Conservation (phyloP, 768 basidiomycete genomes). For the Leccinum incarnatum region DNA sequence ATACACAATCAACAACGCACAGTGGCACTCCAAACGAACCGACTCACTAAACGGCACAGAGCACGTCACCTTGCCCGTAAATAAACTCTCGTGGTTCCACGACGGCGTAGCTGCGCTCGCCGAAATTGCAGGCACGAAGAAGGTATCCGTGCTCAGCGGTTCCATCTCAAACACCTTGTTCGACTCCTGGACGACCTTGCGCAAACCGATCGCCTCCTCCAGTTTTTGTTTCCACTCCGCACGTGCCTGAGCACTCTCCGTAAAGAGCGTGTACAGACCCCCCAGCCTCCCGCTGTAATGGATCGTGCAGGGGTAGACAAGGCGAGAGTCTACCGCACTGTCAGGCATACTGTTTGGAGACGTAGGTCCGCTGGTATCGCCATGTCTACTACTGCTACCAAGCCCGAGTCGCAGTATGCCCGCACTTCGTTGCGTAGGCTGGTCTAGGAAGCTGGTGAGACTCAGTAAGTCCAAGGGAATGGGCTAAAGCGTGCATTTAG, state of each 20-base stretch:
- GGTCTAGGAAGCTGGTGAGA: conserved; percentile 79
- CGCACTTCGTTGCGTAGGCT: conserved; percentile 68
- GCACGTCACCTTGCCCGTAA: conserved; percentile 86
- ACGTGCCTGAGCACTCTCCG: conserved; percentile 73
- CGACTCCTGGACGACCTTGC: conserved; percentile 86
- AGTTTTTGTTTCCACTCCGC: conserved; percentile 88
- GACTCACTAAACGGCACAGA: conserved; percentile 87
- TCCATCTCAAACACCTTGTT: conserved; percentile 95
- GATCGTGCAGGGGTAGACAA: conserved; percentile 84
- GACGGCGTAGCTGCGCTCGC: conserved; percentile 45
- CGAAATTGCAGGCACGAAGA: conserved; percentile 69
- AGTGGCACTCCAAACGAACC: background rate
- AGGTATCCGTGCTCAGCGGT: conserved; percentile 85
- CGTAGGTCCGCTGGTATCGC: conserved; percentile 24
- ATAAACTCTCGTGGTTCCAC: conserved; percentile 68
- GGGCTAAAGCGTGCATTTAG: conserved; percentile 48
- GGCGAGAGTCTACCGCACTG: conserved; percentile 58
- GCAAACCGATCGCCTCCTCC: conserved; percentile 81
- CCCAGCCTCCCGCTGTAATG: conserved; percentile 87
- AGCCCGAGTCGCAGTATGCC: conserved; percentile 67
- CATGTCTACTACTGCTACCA: conserved; percentile 33
- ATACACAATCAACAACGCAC: conserved; percentile 9
- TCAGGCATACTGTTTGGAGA: conserved; percentile 34
- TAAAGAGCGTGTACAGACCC: conserved; percentile 83
- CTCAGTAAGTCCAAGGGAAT: conserved; percentile 90